Evolutionary conservation across 345 rosid species (phyloP), one percentile per base, ranked within the genome.

Genomic region (Ceriops zippeliana): DNA sequence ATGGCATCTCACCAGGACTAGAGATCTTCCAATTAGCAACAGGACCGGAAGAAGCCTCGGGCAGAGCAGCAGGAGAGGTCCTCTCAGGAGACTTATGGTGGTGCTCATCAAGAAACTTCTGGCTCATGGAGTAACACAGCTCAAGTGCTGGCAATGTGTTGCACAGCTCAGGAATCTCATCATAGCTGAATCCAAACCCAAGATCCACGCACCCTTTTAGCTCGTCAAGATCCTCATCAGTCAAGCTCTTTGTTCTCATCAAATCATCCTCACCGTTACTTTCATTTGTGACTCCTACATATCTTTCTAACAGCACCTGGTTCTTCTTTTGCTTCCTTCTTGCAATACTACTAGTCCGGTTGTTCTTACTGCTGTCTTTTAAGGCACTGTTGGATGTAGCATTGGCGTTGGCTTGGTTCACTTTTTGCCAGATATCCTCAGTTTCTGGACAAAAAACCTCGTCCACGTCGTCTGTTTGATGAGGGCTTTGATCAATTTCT

Each of bases 91-190:
- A 77, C 66, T 84, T 80, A 32, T 86, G 84, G 32, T 81, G 86
- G 30, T 83, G 86, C 27, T 87, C 96, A 78, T 90, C 98, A 47
- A 76, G 81, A 62, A 85, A 92, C 88, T 83, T 92, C 85, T 90
- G 98, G 70, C 89, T 87, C 97, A 93, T 87, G 1, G 98, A 90
- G 75, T 93, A 93, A 62, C 98, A 93, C 20, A 93, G 87, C 86
- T 93, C 97, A 32, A 93, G 97, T 10, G 98, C 98, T 2, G 98
- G 98, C 80, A 93, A 76, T 30, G 98, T 93, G 69, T 86, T 90
- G 76, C 98, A 90, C 31, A 93, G 93, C 85, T 93, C 98, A 59
- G 98, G 98, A 31, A 93, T 93, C 83, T 93, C 97, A 16, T 93
- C 97, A 65, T 90, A 93, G 54, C 84, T 87, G 59, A 93, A 93